These are phyloP conservation scores for Irpex sp. DNA, from an alignment of 1,284 basidiomycete genomes.

Conservation along the genomic window DNA sequence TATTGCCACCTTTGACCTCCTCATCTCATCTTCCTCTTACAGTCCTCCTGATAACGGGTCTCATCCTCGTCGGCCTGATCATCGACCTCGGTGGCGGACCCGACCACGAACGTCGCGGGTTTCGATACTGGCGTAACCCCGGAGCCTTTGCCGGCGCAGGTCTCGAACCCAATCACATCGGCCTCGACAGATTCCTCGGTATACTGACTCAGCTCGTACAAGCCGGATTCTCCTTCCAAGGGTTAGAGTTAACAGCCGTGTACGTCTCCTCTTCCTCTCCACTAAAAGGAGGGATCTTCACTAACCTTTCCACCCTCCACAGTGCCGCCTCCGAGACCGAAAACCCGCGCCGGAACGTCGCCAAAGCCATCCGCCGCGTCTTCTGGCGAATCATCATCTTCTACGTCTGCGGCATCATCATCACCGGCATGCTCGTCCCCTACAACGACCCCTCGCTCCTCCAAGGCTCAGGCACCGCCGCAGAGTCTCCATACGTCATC, in stretches of 20 bases:
- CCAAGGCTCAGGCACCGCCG: slow-evolving; percentile 50
- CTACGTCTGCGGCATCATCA: slow-evolving; percentile 69
- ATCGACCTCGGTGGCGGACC: slow-evolving; percentile 74
- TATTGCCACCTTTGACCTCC: neutral
- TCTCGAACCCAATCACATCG: slow-evolving; percentile 37
- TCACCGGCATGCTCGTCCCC: slow-evolving; percentile 80
- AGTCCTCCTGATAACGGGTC: slow-evolving; percentile 56
- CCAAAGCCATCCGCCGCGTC: slow-evolving; percentile 76
- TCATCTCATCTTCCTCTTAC: slow-evolving; percentile 3
- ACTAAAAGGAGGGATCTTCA: too few relatives aligned
- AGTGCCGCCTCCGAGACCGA: slow-evolving; percentile 73
- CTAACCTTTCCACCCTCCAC: neutral
- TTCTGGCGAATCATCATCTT: slow-evolving; percentile 79
- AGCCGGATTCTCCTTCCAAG: slow-evolving; percentile 82
- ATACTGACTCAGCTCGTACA: slow-evolving; percentile 70
- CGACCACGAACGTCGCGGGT: slow-evolving; percentile 52
- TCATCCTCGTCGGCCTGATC: slow-evolving; percentile 63
- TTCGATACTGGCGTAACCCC: slow-evolving; percentile 72
- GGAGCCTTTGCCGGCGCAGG: slow-evolving; percentile 52
- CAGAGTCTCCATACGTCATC: slow-evolving; percentile 78
- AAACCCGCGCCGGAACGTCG: slow-evolving; percentile 76
- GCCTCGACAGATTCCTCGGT: slow-evolving; percentile 62
- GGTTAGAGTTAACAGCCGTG: slow-evolving; percentile 81
- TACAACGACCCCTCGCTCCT: slow-evolving; percentile 64
- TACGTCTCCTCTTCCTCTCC: slow-evolving; percentile 42